phyloP scores from a whole-genome alignment of 495 filamentous ascomycete species.

The Daldinia vernicosa region DNA sequence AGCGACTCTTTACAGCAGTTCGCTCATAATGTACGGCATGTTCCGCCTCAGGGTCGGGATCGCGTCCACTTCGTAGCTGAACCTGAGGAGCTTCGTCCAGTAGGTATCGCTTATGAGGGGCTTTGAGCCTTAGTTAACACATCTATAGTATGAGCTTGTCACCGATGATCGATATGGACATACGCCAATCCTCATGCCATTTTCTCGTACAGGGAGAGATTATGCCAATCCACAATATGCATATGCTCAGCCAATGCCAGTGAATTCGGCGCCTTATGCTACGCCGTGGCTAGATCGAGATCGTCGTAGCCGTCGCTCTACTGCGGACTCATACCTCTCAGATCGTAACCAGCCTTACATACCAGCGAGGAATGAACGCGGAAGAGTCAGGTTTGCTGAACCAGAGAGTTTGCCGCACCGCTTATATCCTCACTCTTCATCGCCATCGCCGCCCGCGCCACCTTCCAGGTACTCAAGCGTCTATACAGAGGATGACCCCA shows the following conservation, averaged over 20 bases:
- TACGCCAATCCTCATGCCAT: background rate
- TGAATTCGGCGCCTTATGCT: background rate
- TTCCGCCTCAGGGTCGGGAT: constrained; percentile 10
- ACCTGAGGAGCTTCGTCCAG: constrained; percentile 19
- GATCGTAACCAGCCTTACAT: background rate
- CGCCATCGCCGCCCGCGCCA: background rate
- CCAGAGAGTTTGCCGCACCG: background rate
- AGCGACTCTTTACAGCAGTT: constrained; percentile 17
- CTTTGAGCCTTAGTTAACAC: constrained; percentile 2
- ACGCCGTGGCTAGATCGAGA: background rate
- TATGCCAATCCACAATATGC: background rate
- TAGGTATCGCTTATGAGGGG: background rate
- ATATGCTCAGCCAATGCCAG: constrained; percentile 7
- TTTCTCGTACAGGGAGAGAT: background rate
- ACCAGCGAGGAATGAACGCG: constrained; percentile 3
- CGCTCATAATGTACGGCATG: constrained; percentile 14
- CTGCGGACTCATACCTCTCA: constrained; percentile 16
- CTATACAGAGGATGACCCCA: background rate
- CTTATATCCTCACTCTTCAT: constrained; percentile 8
- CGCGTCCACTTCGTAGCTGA: constrained; percentile 20
- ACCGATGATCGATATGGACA: background rate
- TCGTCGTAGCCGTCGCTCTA: constrained; percentile 5
- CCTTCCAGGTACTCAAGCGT: background rate
- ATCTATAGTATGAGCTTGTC: constrained; percentile 15
- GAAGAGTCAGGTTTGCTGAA: constrained; percentile 22